Evolutionary conservation across 129 eudicot genomes (phyloP), one percentile per base, ranked within the genome.

Genomic region (Flaveria ramosissima): DNA sequence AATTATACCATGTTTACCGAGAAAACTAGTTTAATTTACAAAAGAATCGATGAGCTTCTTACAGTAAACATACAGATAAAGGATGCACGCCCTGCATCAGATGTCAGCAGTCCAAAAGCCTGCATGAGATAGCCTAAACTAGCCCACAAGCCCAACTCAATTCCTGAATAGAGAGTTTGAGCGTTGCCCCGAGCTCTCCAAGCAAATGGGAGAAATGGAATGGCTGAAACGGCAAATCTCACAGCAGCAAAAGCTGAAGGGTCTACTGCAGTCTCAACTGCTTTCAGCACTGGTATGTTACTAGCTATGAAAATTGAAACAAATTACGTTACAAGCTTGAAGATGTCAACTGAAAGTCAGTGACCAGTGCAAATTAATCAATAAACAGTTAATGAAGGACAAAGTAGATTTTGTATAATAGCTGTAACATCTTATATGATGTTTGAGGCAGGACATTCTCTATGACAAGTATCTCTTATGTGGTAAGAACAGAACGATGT

Each of bases 1-100:
- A 65, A 78, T 57, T 14, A 14, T 41, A 70, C n/a, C 20, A 19
- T 57, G n/a, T 60, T 56, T 21, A 69, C 52, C 41, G n/a, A 53
- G 46, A 56, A 50, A n/a, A 45, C 48, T n/a, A 12, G 24, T 53
- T 17, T 63, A 7, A 47, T 20, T 48, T 41, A 16, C 27, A 16
- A 57, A 10, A 26, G n/a, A 43, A 55, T n/a, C 47, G 21, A 45
- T 39, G 45, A 19, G 20, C 9, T 69, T 74, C 97, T 87, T 84
- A 92, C 96, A 45, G 97, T 92, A 80, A 92, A 85, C 96, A 89
- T 87, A 27, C 92, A 17, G 52, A 89, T 68, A 78, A 92, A 89
- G 67, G 96, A 83, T 64, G 96, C 96, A 55, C 96, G 89, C 17
- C 92, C 96, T 32, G 97, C 97, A 87, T 87, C 92, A 63, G 97